Base-by-base conservation (phyloP, 257 asterid species). In the Petrea volubilis region DNA sequence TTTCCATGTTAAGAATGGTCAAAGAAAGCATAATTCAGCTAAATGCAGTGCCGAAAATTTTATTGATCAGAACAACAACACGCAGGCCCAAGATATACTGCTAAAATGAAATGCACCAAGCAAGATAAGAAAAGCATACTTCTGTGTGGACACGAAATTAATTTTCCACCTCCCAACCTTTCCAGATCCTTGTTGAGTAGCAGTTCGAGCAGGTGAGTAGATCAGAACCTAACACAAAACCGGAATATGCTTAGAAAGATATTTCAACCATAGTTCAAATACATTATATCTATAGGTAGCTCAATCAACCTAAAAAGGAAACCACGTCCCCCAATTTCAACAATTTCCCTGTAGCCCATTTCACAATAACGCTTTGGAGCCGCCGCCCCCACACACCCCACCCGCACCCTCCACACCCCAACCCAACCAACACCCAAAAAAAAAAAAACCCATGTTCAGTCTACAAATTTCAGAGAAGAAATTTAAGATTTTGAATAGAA, bases 101-200 rank as follows among this genome's bases (percentile, higher is more conserved):
- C 13, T 43, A 59, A 58, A 49, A 20, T 21, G 38, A 72, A 65
- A 66, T 18, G 70, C 69, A 74, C 49, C 50, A 68, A 62, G 55
- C 57, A 68, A 60, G 73, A 59, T 18, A 66, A n/a, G 57, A 62
- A 66, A 59, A 27, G 27, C 92, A 72, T 92, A 90, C 98, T 92
- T 92, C 74, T 92, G 96, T 2, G 94, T 92, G 67, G 99, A 92
- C 82, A 90, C 1, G 80, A 95, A 95, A 83, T 92, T 90, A 77
- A 95, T 95, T 82, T 88, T 95, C 98, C 99, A 95, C 75, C 60
- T 86, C 72, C 97, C 98, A 80, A 95, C 85, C 79, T 92, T 92
- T 74, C 97, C 99, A 13, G 99, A 91, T 74, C 99, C 99, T 81
- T 95, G 99, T 71, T 95, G 99, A 21, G 89, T 71, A 50, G 98